Base-by-base conservation (phyloP, 306 rosid genomes). In the Castanopsis chinensis region DNA sequence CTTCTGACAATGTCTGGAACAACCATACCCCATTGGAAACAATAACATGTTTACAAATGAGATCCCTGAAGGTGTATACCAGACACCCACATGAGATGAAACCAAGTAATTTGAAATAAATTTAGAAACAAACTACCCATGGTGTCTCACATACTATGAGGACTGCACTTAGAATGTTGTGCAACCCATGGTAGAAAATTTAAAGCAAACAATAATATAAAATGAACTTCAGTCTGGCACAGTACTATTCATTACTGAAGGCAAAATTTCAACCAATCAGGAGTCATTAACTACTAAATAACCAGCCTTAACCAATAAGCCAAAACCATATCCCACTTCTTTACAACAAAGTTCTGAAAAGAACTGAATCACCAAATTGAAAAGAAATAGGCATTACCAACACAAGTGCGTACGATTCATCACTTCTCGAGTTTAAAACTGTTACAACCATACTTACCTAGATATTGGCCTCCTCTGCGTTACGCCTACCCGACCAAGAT, bases 361-460 rank as follows among this genome's bases (percentile, higher is more conserved):
- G 56, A 68, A 79, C 81, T 19, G 80, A 73, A 59, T 76, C 49
- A 73, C 73, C 64, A 74, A 76, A 81, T 51, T 76, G 63, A 78
- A 76, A 57, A 63, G 71, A 19, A 58, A 81, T 65, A 0, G 76
- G 28, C 60, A 61, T 70, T 61, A 54, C 65, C 59, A 80, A 78
- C 45, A 7, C 53, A 52, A 83, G 61, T 53, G 69, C 41, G 60
- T 54, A 74, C 18, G 45, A 76, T 49, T 28, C 33, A 14, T 71
- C 65, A 43, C 77, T 74, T 79, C 82, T 78, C 82, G 81, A 70
- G 30, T 83, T 75, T 78, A 80, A 64, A 68, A 82, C 81, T 64
- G 35, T 81, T 80, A 77, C 56, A 73, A 80, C 79, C 82, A 78
- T n/a, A 78, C 93, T 88, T 84, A 90, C 90, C 97, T 82, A 88